These are phyloP conservation scores for Kluyveromyces wickerhamii DNA, from an alignment of 805 yeast species.

Conservation along the genomic window DNA sequence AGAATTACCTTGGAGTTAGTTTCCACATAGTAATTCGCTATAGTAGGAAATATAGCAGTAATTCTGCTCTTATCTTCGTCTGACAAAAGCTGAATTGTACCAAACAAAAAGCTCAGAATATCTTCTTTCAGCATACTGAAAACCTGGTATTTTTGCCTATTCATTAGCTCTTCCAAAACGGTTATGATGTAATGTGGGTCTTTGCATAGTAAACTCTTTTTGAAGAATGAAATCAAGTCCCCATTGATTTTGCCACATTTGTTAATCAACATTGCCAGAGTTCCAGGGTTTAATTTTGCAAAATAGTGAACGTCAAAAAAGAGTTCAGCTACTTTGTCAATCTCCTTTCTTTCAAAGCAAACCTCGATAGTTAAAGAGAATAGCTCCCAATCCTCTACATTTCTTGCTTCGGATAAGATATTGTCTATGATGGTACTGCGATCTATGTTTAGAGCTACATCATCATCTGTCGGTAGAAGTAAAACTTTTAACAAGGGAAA, in stretches of 20 bases:
- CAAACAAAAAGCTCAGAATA: constrained; percentile 10
- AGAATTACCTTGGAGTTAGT: neutral
- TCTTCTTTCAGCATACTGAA: constrained; percentile 9
- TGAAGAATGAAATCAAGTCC: constrained; percentile 7
- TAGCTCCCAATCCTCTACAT: constrained; percentile 7
- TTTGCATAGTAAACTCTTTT: constrained; percentile 3
- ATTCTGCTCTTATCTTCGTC: neutral
- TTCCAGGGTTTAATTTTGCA: constrained; percentile 5
- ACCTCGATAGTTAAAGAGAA: constrained; percentile 6
- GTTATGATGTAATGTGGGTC: constrained; percentile 1
- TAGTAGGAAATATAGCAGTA: neutral
- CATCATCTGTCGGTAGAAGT: constrained; percentile 4
- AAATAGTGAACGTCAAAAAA: neutral
- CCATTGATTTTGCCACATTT: constrained; percentile 10
- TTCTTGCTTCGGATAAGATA: neutral
- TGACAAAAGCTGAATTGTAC: neutral
- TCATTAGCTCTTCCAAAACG: constrained; percentile 1
- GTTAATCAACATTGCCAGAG: constrained; percentile 10
- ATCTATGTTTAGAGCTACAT: constrained; percentile 1
- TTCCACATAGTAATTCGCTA: constrained; percentile 1
- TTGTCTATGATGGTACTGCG: constrained; percentile 1
- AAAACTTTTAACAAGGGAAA: neutral
- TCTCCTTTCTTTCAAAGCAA: constrained; percentile 6
- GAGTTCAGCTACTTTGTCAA: constrained; percentile 4
- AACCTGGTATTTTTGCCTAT: constrained; percentile 7